A percentile compares a stretch with the other conserved stretches of the same genome.
Conservation (phyloP, 164 flowering plant genomes). For the Liriodendron chinense region DNA sequence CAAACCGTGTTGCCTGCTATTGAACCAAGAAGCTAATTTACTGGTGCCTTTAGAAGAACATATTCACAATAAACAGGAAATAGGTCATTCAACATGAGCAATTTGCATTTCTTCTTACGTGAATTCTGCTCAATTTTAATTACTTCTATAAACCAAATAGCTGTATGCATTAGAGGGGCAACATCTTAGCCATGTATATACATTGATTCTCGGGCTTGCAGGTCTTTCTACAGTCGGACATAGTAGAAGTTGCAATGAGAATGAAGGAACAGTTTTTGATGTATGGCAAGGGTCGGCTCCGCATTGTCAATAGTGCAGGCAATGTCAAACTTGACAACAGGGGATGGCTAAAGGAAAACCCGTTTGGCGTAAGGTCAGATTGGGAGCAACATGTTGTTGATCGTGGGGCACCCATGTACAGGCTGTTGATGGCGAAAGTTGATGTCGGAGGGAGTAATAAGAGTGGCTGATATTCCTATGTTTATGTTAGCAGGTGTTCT, state of each 20-base stretch:
- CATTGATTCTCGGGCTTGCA: conserved; percentile 10
- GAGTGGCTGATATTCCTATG: not conserved
- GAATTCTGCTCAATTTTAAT: not conserved
- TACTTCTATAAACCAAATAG: too few relatives aligned
- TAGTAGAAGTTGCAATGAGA: conserved; percentile 69
- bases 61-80: not conserved
- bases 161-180: not conserved
- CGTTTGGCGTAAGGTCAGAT: conserved; percentile 75
- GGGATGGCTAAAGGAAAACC: conserved; percentile 76
- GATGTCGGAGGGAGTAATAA: not conserved
- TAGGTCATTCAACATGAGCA: not conserved
- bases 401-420: conserved; percentile 78
- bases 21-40: too few relatives aligned
- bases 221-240: conserved; percentile 88
- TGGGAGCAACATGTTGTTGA: conserved; percentile 84
- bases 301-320: conserved; percentile 18
- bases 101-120: not conserved
- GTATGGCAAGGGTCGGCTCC: conserved; percentile 61
- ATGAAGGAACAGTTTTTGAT: conserved; percentile 63
- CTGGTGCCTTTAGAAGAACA: too few relatives aligned
- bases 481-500: not conserved
- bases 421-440: conserved; percentile 59
- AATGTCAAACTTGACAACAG: conserved; percentile 10
- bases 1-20: too few relatives aligned
- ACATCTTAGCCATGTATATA: not conserved